A percentile compares a stretch with the other conserved stretches of the same genome.
phyloP scores from a whole-genome alignment of 352 stramenopile genomes.

The Achlya hypogyna region DNA sequence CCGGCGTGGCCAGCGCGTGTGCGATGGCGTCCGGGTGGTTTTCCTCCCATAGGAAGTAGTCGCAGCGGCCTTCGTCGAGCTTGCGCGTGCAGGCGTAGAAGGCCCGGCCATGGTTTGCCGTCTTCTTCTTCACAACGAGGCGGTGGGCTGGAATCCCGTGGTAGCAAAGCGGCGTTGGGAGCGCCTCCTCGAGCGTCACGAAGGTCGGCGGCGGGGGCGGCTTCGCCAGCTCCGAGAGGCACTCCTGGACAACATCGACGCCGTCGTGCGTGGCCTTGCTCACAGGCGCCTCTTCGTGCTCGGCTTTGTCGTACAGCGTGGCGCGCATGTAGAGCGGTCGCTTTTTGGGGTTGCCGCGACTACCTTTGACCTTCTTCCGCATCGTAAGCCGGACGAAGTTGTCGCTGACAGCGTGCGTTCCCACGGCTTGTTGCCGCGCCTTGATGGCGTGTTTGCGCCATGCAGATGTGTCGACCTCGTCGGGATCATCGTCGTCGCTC shows the following conservation, averaged over 20 bases:
- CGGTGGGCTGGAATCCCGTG: constrained; percentile 49
- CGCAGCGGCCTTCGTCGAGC: constrained; percentile 68
- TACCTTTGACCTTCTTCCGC: constrained; percentile 63
- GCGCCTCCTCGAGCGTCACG: not conserved
- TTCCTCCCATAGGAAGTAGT: constrained; percentile 81
- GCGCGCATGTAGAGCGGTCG: constrained; percentile 52
- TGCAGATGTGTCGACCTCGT: not conserved
- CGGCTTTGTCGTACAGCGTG: constrained; percentile 28
- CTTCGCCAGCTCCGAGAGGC: constrained; percentile 39
- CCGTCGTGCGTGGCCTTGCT: constrained; percentile 32
- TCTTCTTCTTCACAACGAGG: constrained; percentile 78
- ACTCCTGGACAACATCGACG: constrained; percentile 75
- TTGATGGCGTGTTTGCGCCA: not conserved
- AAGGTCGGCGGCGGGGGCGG: not conserved
- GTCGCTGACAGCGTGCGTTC: constrained; percentile 42
- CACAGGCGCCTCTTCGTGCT: not conserved
- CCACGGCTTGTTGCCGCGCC: not conserved
- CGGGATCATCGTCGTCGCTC: not conserved
- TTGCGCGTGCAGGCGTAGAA: constrained; percentile 69
- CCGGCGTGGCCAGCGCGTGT: not conserved
- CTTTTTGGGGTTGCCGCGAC: constrained; percentile 55
- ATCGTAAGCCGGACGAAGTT: constrained; percentile 79
- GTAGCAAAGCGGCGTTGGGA: constrained; percentile 46
- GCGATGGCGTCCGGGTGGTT: constrained; percentile 39
- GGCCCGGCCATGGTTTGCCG: constrained; percentile 58